Evolutionary conservation across 2,329 filamentous ascomycete genomes (phyloP), one percentile per base, ranked within the genome.

Genomic region (Aspergillus fischeri): DNA sequence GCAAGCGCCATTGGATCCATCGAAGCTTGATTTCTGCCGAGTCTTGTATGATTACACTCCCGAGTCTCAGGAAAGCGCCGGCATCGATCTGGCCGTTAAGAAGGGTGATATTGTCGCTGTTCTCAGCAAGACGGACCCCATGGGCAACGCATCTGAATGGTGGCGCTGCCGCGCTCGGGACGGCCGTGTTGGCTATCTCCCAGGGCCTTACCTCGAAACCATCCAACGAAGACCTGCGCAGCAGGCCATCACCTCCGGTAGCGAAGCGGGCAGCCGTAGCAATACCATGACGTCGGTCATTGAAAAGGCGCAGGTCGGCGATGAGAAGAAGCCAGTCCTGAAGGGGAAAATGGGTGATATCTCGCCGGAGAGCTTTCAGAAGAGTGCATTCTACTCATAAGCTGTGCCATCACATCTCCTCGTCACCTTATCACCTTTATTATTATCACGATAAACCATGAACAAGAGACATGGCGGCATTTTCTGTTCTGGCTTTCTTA

Each of bases 91-190:
- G 14, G 87, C 90, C 38, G 93, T 95, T 25, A 92, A 90, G 78
- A 97, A 96, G 79, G 93, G 93, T 58, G 94, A 99, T 67, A 86
- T 97, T 53, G 92, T 99, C 17, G 94, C 94, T 27, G 92, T 99
- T 1, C 82, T 99, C 54, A 89, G 88, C 78, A 97, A 97, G 78
- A 89, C 86, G 20, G 94, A 99, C 68, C 94, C 94, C 0, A 85
- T 93, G 69, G 94, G 94, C 47, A 92, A 94, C 66, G 86, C 91
- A 4, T 94, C 90, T 53, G 93, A 99, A 71, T 99, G 94, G 94
- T 99, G 94, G 94, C 86, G 89, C 63, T 99, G 95, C 76, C 85
- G 94, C 55, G 89, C 93, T 14, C 84, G 94, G 59, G 92, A 97
- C 71, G 92, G 92, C 49, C 84, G 91, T 27, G 87, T 96, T 67